Percentiles rank a stretch among this genome's conserved stretches.
Conservation (phyloP, 2,329 filamentous ascomycete genomes). For the Daldinia sp. region DNA sequence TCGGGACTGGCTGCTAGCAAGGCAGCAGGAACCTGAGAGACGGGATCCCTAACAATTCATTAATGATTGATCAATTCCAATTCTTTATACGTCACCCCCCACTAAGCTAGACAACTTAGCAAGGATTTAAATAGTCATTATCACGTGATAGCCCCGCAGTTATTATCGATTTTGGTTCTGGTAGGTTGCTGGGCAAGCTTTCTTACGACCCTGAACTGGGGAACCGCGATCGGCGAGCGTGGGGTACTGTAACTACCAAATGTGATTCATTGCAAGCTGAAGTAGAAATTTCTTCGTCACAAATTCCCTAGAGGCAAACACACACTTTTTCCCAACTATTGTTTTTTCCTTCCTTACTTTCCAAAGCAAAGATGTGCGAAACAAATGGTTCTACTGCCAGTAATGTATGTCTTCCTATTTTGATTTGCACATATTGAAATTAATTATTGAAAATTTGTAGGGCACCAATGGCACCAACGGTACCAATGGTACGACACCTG, state of each 20-base stretch:
- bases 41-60: not conserved
- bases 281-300: conserved; percentile 22
- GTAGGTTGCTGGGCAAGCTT: not conserved
- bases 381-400: conserved; percentile 13
- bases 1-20: conserved; percentile 16
- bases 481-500: conserved; percentile 8
- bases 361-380: conserved; percentile 23
- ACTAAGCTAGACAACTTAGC: conserved; percentile 15
- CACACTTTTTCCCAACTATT: conserved; percentile 1
- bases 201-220: conserved; percentile 16
- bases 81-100: conserved; percentile 26
- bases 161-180: not conserved
- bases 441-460: conserved; percentile 5
- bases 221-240: conserved; percentile 33
- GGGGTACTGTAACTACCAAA: conserved; percentile 20
- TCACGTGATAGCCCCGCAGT: conserved; percentile 23
- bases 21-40: conserved; percentile 23
- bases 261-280: conserved; percentile 29
- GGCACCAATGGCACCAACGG: conserved; percentile 24
- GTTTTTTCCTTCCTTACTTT: not conserved
- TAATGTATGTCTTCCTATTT: conserved; percentile 16
- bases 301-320: conserved; percentile 6
- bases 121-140: conserved; percentile 23
- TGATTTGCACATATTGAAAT: not conserved
- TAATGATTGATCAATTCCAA: conserved; percentile 26